phyloP scores from a whole-genome alignment of 2,329 filamentous ascomycete species.

The Cladosporium sphaerospermum region DNA sequence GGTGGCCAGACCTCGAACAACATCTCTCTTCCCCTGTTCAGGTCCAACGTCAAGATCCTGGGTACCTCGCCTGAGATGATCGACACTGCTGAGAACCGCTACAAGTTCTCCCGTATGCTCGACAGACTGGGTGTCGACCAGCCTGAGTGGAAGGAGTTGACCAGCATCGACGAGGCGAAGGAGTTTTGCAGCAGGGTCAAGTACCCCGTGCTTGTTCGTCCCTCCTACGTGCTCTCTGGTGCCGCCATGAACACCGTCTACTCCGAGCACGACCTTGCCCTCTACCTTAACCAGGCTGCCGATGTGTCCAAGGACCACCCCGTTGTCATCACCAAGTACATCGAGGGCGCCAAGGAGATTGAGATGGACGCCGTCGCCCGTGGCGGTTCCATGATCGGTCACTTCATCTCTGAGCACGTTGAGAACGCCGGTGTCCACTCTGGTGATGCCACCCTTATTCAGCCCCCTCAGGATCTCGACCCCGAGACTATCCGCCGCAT shows the following conservation, averaged over 20 bases:
- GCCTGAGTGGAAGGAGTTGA: slow-evolving; percentile 95
- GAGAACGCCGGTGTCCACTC: slow-evolving; percentile 98
- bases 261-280: slow-evolving; percentile 84
- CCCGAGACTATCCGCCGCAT: slow-evolving; percentile 83
- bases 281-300: slow-evolving; percentile 80
- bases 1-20: slow-evolving; percentile 98
- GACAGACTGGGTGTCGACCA: slow-evolving; percentile 93
- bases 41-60: slow-evolving; percentile 83
- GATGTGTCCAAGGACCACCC: slow-evolving; percentile 94
- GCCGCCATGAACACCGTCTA: slow-evolving; percentile 99
- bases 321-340: slow-evolving; percentile 98
- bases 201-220: slow-evolving; percentile 90
- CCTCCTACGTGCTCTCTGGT: slow-evolving; percentile 93
- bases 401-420: slow-evolving; percentile 97
- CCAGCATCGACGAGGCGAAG: slow-evolving; percentile 84
- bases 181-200: slow-evolving; percentile 81
- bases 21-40: slow-evolving; percentile 83
- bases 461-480: slow-evolving; percentile 90
- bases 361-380: slow-evolving; percentile 98
- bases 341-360: slow-evolving; percentile 98
- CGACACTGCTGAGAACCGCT: slow-evolving; percentile 91
- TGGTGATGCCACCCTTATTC: slow-evolving; percentile 89
- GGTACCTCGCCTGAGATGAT: slow-evolving; percentile 99
- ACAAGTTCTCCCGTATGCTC: slow-evolving; percentile 98
- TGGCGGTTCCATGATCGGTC: slow-evolving; percentile 81